These are phyloP conservation scores for Helenozyma baotianmanensis DNA, from an alignment of 805 yeast species.

Conservation along the genomic window DNA sequence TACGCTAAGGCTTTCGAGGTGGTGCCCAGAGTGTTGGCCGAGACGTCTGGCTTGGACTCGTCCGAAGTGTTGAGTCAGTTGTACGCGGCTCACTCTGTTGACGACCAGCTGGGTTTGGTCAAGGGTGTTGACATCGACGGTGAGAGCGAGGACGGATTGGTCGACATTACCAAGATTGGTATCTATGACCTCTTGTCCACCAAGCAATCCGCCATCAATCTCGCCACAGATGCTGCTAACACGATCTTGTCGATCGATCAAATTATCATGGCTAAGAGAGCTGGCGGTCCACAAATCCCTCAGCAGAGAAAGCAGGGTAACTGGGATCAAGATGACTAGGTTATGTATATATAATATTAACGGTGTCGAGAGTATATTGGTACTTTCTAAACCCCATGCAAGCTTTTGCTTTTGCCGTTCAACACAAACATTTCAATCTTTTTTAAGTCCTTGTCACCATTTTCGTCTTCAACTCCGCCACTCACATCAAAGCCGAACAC, in stretches of 20 bases:
- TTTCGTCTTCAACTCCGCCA: constrained; percentile 80
- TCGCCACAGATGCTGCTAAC: constrained; percentile 93
- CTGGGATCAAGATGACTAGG: constrained; percentile 90
- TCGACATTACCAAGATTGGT: constrained; percentile 64
- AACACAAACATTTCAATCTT: constrained; percentile 60
- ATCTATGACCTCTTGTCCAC: constrained; percentile 77
- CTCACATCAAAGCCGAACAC: constrained; percentile 91
- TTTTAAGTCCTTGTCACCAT: constrained; percentile 63
- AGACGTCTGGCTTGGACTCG: constrained; percentile 89
- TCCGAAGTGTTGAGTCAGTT: constrained; percentile 85
- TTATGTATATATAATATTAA: not conserved
- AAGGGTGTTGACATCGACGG: constrained; percentile 77
- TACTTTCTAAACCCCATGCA: no score
- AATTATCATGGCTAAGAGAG: constrained; percentile 97
- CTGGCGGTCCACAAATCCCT: constrained; percentile 96
- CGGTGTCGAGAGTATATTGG: not conserved
- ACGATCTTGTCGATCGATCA: constrained; percentile 92
- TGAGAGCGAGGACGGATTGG: constrained; percentile 53
- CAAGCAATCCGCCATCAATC: constrained; percentile 81
- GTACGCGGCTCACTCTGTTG: constrained; percentile 76
- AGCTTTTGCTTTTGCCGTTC: constrained; percentile 39
- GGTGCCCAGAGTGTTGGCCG: constrained; percentile 87
- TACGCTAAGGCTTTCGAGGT: constrained; percentile 95
- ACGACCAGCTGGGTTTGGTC: constrained; percentile 43
- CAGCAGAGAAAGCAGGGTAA: constrained; percentile 82